phyloP scores from a whole-genome alignment of 441 rosid genomes.

The Mallotus japonicus region DNA sequence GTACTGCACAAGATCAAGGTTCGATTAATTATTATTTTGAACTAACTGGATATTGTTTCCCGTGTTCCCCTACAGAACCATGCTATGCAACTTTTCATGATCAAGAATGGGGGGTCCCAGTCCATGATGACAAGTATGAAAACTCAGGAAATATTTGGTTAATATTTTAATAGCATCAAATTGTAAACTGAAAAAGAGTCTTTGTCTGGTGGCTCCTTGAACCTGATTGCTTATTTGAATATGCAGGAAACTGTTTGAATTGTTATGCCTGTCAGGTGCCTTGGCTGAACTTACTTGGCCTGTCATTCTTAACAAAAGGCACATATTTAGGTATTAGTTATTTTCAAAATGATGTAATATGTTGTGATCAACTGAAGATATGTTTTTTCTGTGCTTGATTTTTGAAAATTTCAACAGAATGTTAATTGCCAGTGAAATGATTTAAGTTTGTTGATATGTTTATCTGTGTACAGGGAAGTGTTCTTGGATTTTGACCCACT shows the following conservation, averaged over 20 bases:
- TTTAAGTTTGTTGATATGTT: background rate
- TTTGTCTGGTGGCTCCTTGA: background rate
- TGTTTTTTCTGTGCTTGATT: constrained; percentile 4
- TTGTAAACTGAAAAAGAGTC: constrained; percentile 11
- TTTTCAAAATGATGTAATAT: background rate
- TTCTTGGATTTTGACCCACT: constrained; percentile 75
- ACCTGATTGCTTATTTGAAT: constrained; percentile 24
- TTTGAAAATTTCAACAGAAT: constrained; percentile 18
- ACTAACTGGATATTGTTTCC: no score
- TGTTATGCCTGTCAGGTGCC: constrained; percentile 59
- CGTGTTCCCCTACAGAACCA: constrained; percentile 43
- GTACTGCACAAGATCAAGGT: no score
- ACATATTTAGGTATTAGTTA: constrained; percentile 55
- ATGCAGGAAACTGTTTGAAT: constrained; percentile 75
- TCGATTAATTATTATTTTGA: no score
- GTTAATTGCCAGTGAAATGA: constrained; percentile 5
- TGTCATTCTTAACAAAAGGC: constrained; percentile 63
- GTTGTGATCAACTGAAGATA: constrained; percentile 9
- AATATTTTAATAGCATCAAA: constrained; percentile 40
- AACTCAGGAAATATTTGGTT: constrained; percentile 1
- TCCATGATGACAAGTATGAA: constrained; percentile 68
- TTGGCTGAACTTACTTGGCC: constrained; percentile 68
- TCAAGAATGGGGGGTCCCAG: constrained; percentile 92
- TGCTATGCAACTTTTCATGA: constrained; percentile 69
- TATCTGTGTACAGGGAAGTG: constrained; percentile 58